A percentile compares a stretch with the other conserved stretches of the same genome.
These are phyloP conservation scores for Pezicula neosporulosa DNA, from an alignment of 2,329 filamentous ascomycete species.

Conservation along the genomic window DNA sequence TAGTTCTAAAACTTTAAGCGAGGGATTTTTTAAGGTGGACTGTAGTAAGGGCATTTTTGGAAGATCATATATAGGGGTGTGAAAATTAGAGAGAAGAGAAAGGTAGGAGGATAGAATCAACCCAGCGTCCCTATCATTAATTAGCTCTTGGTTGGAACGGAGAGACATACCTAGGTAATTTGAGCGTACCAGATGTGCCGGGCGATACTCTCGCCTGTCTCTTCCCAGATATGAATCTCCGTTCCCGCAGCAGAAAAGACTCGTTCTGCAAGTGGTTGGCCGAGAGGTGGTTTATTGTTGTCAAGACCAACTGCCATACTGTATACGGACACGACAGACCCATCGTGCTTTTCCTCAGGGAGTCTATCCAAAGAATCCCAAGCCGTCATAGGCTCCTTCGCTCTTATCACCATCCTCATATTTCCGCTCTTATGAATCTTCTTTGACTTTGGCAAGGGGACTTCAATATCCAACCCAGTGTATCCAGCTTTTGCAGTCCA, in stretches of 20 bases:
- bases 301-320: constrained; percentile 16
- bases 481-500: constrained; percentile 24
- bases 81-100: not conserved
- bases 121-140: constrained; percentile 33
- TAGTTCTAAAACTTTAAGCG: constrained; percentile 56
- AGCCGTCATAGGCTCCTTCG: constrained; percentile 5
- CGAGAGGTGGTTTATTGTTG: not conserved
- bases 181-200: constrained; percentile 61
- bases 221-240: constrained; percentile 54
- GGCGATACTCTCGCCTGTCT: constrained; percentile 70
- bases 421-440: not conserved
- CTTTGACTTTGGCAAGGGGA: constrained; percentile 12
- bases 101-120: constrained; percentile 32
- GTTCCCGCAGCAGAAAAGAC: constrained; percentile 8
- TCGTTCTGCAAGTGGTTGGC: constrained; percentile 14
- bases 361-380: constrained; percentile 10
- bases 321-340: constrained; percentile 16
- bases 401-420: constrained; percentile 16
- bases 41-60: constrained; percentile 13
- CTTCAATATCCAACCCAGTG: constrained; percentile 17
- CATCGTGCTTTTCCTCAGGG: constrained; percentile 7
- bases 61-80: not conserved
- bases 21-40: constrained; percentile 10
- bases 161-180: constrained; percentile 15
- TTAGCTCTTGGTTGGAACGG: constrained; percentile 11